Conservation (phyloP, 495 filamentous ascomycete genomes). For the Baudoinia panamericana region DNA sequence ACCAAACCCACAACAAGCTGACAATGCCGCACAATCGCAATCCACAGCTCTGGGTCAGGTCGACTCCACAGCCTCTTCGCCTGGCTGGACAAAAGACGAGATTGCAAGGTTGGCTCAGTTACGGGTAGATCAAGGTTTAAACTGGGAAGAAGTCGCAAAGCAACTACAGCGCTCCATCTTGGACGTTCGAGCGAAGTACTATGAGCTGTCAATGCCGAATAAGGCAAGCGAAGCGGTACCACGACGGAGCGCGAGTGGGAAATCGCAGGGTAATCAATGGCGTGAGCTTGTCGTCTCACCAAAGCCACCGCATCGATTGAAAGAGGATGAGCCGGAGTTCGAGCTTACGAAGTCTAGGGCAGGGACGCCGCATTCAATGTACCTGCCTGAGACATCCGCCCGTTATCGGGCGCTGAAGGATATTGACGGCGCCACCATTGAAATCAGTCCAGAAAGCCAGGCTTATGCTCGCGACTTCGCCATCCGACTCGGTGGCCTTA, state of each 20-base stretch:
- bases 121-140: too few relatives aligned
- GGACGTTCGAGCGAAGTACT: too few relatives aligned
- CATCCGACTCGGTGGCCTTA: constrained; percentile 57
- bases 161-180: too few relatives aligned
- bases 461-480: constrained; percentile 72
- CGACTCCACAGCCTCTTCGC: too few relatives aligned
- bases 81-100: too few relatives aligned
- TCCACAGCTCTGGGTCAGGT: constrained; percentile 29
- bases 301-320: constrained; percentile 38
- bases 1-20: constrained; percentile 27
- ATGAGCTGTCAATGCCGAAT: too few relatives aligned
- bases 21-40: constrained; percentile 28
- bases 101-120: too few relatives aligned
- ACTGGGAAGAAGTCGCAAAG: too few relatives aligned
- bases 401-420: constrained; percentile 65
- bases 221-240: too few relatives aligned
- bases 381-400: constrained; percentile 71
- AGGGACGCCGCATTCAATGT: constrained; percentile 64
- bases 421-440: constrained; percentile 54
- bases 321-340: constrained; percentile 54
- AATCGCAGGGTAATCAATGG: constrained; percentile 51
- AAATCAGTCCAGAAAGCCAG: constrained; percentile 75
- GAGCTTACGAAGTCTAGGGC: constrained; percentile 61
- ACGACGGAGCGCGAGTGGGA: constrained; percentile 23
- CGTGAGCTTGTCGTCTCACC: constrained; percentile 75